These are phyloP conservation scores for Erigeron canadensis DNA, from an alignment of 129 eudicot genomes.

Conservation along the genomic window DNA sequence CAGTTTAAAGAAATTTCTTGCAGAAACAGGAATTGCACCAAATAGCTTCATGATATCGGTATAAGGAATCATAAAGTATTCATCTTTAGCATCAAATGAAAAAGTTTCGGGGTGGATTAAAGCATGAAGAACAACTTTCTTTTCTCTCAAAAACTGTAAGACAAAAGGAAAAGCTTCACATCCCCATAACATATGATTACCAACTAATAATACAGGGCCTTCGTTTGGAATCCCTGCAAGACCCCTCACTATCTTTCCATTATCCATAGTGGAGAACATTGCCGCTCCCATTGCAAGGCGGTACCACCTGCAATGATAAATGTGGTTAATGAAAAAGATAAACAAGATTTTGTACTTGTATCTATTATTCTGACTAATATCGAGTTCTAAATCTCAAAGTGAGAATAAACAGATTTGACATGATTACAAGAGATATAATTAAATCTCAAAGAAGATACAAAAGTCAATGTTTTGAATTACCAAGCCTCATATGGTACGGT, in stretches of 20 bases:
- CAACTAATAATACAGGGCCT: conserved; percentile 85
- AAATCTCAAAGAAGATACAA: not conserved
- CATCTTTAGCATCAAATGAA: conserved; percentile 22
- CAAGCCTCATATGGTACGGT: conserved; percentile 32
- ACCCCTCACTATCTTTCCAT: conserved; percentile 83
- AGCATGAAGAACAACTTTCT: conserved; percentile 40
- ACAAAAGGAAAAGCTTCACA: conserved; percentile 49
- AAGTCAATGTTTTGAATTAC: conserved; percentile 23
- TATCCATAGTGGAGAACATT: conserved; percentile 63
- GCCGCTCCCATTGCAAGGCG: conserved; percentile 48
- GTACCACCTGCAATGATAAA: conserved; percentile 42
- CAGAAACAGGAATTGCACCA: conserved; percentile 38
- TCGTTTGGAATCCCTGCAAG: conserved; percentile 73
- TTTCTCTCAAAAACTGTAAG: conserved; percentile 55
- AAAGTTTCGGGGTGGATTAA: conserved; percentile 31
- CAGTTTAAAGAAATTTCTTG: conserved; percentile 29
- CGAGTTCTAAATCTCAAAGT: not conserved
- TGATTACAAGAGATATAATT: not conserved
- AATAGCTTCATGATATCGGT: conserved; percentile 23
- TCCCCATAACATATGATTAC: conserved; percentile 86
- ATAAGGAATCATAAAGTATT: conserved; percentile 19
- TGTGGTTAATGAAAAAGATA: not conserved
- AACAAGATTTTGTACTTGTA: not conserved
- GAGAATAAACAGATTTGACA: not conserved
- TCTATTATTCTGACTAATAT: not conserved